Evolutionary conservation across 345 rosid genomes (phyloP), one percentile per base, ranked within the genome.

Genomic region (Linum tenue): DNA sequence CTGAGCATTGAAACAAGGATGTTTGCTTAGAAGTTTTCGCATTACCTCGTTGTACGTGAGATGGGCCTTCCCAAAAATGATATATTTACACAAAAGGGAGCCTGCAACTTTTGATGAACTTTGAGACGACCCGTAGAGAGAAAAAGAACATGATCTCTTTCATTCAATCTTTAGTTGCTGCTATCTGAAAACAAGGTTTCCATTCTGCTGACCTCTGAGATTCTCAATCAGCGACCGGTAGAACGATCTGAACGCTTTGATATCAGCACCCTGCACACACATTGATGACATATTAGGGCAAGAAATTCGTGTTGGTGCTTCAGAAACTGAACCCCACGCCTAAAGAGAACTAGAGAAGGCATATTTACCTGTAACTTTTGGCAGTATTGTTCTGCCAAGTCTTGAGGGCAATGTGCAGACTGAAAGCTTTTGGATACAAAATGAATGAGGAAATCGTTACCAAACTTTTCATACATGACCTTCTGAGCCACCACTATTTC

Each of bases 381-480:
- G 77, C 96, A 77, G 69, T 85, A 90, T 72, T 90, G 91, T 55
- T 82, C 83, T 31, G 82, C 92, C 78, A 88, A 74, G 75, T 85
- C 84, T 66, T 65, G 92, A 59, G 87, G 90, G 69, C 92, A 85
- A 59, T 74, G 81, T 36, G 71, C 80, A 35, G 88, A 68, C 44
- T 80, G 75, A 69, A 90, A 80, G 62, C 76, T 73, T 74, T 84
- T 80, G 1, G 89, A 80, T 72, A 84, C 76, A 61, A 94, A 80
- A 67, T 78, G 79, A 62, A 74, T 61, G 64, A 90, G 89, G 75
- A 88, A 90, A 51, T 79, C 87, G 69, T 85, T 75, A 59, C 99
- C 99, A 75, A 86, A 88, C 70, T 80, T 85, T 81, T 88, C 99
- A 62, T 86, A 90, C 96, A 94, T 90, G 74, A 90, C 83, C 78